These are phyloP conservation scores for Lactarius hengduanensis DNA, from an alignment of 768 basidiomycete species.

Conservation along the genomic window DNA sequence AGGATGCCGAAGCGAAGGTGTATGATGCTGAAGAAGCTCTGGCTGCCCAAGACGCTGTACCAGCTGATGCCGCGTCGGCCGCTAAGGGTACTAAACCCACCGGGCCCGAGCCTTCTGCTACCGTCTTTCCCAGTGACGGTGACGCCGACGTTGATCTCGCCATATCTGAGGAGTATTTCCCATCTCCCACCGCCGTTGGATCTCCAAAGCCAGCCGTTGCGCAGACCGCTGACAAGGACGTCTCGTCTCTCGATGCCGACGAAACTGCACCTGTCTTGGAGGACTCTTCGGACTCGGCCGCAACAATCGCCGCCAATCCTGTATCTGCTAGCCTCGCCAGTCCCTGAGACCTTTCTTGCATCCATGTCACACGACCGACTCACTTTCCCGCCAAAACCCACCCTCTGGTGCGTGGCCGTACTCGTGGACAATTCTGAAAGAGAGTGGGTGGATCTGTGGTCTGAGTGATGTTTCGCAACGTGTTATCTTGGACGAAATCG, in stretches of 20 bases:
- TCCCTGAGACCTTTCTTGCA: slow-evolving; percentile 7
- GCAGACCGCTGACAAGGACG: no score
- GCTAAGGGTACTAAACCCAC: not conserved
- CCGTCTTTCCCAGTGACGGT: not conserved
- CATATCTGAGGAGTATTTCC: slow-evolving; percentile 6
- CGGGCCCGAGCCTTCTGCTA: not conserved
- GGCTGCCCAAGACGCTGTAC: not conserved
- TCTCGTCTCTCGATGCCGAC: not conserved
- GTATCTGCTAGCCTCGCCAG: not conserved
- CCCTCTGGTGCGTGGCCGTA: not conserved
- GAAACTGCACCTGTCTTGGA: not conserved
- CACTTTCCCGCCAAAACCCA: slow-evolving; percentile 14
- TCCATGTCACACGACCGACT: slow-evolving; percentile 18
- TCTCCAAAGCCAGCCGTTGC: not conserved
- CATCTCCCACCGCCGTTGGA: not conserved
- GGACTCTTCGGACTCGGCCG: slow-evolving; percentile 4
- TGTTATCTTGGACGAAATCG: not conserved
- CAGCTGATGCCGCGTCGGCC: not conserved
- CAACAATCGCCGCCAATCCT: not conserved
- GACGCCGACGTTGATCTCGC: slow-evolving; percentile 13
- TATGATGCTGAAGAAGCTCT: not conserved
- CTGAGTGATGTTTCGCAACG: not conserved
- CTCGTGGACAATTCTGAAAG: slow-evolving; percentile 12
- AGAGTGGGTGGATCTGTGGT: slow-evolving; percentile 8
- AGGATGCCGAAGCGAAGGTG: not conserved